Conservation (phyloP, 352 stramenopile genomes). For the Pythium inflatum region DNA sequence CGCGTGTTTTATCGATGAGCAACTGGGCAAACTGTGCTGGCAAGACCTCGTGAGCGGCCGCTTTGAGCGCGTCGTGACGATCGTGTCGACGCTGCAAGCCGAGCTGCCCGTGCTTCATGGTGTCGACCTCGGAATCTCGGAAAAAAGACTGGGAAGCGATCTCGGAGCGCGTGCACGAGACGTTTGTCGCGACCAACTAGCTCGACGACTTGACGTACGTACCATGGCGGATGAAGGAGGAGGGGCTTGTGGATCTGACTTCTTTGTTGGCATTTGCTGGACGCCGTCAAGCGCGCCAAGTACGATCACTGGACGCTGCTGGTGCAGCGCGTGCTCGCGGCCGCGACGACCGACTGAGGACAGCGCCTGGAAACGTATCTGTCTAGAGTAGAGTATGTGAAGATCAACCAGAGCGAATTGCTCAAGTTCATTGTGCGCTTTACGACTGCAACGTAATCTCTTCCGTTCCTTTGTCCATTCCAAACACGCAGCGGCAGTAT, state of each 20-base stretch:
- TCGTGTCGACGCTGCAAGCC: constrained; percentile 64
- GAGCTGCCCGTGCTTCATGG: constrained; percentile 47
- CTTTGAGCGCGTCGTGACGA: constrained; percentile 70
- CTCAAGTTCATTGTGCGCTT: no score
- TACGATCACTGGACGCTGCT: constrained; percentile 32
- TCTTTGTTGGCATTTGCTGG: constrained; percentile 25
- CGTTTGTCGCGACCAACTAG: constrained; percentile 26
- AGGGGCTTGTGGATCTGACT: not conserved
- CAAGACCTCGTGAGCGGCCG: constrained; percentile 61
- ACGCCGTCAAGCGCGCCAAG: constrained; percentile 30
- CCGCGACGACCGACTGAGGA: no score
- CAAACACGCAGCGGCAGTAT: not conserved
- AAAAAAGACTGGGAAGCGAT: constrained; percentile 19
- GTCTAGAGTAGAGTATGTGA: no score
- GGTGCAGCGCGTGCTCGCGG: constrained; percentile 15
- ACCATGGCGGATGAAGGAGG: not conserved
- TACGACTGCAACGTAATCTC: no score
- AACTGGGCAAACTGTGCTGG: constrained; percentile 55
- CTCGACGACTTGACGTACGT: constrained; percentile 21
- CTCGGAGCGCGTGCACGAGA: constrained; percentile 16
- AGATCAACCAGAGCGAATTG: no score
- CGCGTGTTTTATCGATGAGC: constrained; percentile 60
- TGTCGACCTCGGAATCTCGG: constrained; percentile 2
- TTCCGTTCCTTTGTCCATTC: not conserved
- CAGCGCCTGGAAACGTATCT: no score